These are phyloP conservation scores for Saitozyma podzolica DNA, from an alignment of 768 basidiomycete species.

Conservation along the genomic window DNA sequence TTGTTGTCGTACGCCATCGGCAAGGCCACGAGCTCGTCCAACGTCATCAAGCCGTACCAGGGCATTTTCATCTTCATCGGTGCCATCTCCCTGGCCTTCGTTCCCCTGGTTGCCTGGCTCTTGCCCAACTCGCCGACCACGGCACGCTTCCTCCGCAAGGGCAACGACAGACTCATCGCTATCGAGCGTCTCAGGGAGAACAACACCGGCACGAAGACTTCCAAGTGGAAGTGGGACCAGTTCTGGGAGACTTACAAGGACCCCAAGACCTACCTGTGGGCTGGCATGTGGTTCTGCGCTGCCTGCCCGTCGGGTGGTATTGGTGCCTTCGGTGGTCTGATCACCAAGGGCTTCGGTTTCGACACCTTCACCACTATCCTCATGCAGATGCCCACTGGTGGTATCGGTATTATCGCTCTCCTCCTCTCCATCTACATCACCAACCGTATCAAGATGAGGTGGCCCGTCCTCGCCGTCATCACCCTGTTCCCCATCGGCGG, in stretches of 20 bases:
- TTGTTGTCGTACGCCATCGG: conserved; percentile 37
- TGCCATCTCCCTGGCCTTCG: conserved; percentile 33
- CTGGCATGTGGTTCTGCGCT: conserved; percentile 47
- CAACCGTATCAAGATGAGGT: conserved; percentile 45
- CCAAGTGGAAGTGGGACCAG: conserved; percentile 45
- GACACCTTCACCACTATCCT: conserved; percentile 43
- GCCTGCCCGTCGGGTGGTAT: conserved; percentile 45
- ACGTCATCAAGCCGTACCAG: conserved; percentile 32
- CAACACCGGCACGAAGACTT: conserved; percentile 47
- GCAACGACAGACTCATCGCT: conserved; percentile 49
- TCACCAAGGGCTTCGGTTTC: conserved; percentile 41
- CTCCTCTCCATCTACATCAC: conserved; percentile 38
- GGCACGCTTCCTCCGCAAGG: conserved; percentile 45
- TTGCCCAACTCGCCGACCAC: conserved; percentile 47
- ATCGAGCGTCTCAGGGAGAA: conserved; percentile 48
- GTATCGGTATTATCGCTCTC: conserved; percentile 37
- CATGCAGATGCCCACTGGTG: conserved; percentile 48
- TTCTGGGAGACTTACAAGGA: conserved; percentile 46
- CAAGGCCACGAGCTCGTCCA: conserved; percentile 17
- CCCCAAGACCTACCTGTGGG: conserved; percentile 45
- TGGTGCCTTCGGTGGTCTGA: conserved; percentile 46
- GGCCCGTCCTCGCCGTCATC: conserved; percentile 34
- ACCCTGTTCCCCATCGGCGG: conserved; percentile 41
- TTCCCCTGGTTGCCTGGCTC: conserved; percentile 41
- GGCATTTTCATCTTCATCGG: conserved; percentile 49